Conservation (phyloP, 306 rosid genomes). For the Gleditsia sinensis region DNA sequence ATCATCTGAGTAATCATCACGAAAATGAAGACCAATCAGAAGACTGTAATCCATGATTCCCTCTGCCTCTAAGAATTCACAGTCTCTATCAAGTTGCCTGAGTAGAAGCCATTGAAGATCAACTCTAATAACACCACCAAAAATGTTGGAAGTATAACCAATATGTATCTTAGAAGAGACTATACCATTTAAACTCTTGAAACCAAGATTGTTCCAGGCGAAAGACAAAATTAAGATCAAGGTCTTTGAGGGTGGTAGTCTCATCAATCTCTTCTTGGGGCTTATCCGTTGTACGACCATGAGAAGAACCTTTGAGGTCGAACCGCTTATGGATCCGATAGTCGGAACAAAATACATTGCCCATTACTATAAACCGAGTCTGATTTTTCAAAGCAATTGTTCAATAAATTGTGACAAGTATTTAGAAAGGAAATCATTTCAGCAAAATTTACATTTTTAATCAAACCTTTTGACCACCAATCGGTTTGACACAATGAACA, state of each 20-base stretch:
- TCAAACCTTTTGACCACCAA: conserved; percentile 57
- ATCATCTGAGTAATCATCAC: conserved; percentile 43
- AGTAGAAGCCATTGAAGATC: conserved; percentile 29
- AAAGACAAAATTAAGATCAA: conserved; percentile 58
- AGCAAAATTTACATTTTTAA: background rate
- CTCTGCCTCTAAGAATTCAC: conserved; percentile 57
- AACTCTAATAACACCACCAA: conserved; percentile 14
- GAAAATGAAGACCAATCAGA: conserved; percentile 58
- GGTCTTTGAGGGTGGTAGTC: conserved; percentile 61
- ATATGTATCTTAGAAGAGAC: background rate
- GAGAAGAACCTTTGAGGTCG: conserved; percentile 63
- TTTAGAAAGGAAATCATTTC: conserved; percentile 7
- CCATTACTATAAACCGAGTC: conserved; percentile 61
- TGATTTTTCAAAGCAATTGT: conserved; percentile 30
- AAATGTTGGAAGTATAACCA: conserved; percentile 1
- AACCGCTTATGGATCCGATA: conserved; percentile 57
- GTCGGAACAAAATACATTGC: conserved; percentile 58
- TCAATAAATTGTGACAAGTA: background rate
- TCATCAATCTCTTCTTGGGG: conserved; percentile 54
- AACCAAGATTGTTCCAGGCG: conserved; percentile 54
- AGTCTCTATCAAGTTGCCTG: conserved; percentile 63
- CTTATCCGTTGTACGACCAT: conserved; percentile 54
- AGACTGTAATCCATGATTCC: conserved; percentile 67
- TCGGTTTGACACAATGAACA: conserved; percentile 61
- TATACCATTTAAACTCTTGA: conserved; percentile 56